A percentile compares a stretch with the other conserved stretches of the same genome.
Evolutionary conservation across 441 rosid species (phyloP).

Genomic region (Brassica hybrid): DNA sequence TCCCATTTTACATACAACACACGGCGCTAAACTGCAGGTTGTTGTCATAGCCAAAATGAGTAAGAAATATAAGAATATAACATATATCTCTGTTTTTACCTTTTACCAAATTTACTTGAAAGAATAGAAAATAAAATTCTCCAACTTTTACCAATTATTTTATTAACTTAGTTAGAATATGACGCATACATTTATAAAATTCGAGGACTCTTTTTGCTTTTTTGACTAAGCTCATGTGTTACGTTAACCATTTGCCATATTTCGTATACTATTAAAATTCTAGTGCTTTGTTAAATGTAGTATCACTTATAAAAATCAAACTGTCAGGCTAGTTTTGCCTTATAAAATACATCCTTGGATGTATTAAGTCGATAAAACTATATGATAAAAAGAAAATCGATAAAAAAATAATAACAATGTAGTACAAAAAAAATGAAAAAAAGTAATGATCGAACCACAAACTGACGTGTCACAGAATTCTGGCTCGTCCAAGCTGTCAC

Average conservation of each 20-base stretch:
- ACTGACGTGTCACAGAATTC: constrained; percentile 40
- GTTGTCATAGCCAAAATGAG: not conserved
- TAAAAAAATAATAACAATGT: not conserved
- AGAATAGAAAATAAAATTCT: not conserved
- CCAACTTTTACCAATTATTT: constrained; percentile 4
- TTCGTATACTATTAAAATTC: not conserved
- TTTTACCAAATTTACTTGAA: not conserved
- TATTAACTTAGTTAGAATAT: constrained; percentile 14
- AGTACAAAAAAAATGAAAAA: not conserved
- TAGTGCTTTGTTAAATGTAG: not conserved
- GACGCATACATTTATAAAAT: not conserved
- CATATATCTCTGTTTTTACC: not conserved
- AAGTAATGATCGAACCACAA: constrained; percentile 10
- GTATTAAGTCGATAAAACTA: not conserved
- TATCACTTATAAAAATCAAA: not conserved
- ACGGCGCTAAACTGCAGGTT: not conserved
- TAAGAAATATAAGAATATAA: not conserved
- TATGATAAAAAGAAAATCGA: not conserved
- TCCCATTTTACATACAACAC: constrained; percentile 13
- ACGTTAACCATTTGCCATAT: constrained; percentile 27
- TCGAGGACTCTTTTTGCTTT: constrained; percentile 22
- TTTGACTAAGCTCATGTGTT: constrained; percentile 33
- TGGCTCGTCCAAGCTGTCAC: constrained; percentile 35
- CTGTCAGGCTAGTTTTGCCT: not conserved
- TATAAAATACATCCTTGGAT: constrained; percentile 11